Percentiles rank a stretch among this genome's conserved stretches.
phyloP scores from a whole-genome alignment of 2,329 filamentous ascomycete species.

The Fusarium xyrophilum region DNA sequence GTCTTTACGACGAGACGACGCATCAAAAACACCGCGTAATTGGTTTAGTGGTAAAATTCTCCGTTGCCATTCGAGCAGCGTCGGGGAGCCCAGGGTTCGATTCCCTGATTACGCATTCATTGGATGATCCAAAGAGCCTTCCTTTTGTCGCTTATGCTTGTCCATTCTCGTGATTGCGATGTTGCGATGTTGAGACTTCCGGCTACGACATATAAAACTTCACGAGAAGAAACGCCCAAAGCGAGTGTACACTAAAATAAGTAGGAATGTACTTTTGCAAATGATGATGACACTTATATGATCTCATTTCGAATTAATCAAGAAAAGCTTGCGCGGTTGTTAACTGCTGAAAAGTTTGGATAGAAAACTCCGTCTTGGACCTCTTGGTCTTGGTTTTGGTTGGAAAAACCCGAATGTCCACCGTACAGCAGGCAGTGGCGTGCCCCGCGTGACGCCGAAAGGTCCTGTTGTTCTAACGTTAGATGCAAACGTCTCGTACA shows the following conservation, averaged over 20 bases:
- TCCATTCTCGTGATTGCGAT: not conserved
- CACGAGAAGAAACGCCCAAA: accelerated
- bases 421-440: not conserved
- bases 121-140: accelerated
- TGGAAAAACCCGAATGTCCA: no score
- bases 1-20: not conserved
- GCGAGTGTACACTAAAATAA: accelerated
- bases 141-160: not conserved
- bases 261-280: accelerated
- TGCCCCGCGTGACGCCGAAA: not conserved
- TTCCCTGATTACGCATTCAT: not conserved
- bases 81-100: not conserved
- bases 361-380: not conserved
- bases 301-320: accelerated
- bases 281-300: accelerated
- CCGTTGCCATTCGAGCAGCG: not conserved
- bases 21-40: not conserved
- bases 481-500: not conserved
- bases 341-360: not conserved
- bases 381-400: no score
- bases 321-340: accelerated
- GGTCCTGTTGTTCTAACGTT: no score
- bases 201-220: no score
- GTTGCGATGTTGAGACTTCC: not conserved
- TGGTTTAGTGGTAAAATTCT: slow-evolving; percentile 4